A percentile compares a stretch with the other conserved stretches of the same genome.
These are phyloP conservation scores for Schizophyllum amplum DNA, from an alignment of 1,284 basidiomycete species.

Conservation along the genomic window DNA sequence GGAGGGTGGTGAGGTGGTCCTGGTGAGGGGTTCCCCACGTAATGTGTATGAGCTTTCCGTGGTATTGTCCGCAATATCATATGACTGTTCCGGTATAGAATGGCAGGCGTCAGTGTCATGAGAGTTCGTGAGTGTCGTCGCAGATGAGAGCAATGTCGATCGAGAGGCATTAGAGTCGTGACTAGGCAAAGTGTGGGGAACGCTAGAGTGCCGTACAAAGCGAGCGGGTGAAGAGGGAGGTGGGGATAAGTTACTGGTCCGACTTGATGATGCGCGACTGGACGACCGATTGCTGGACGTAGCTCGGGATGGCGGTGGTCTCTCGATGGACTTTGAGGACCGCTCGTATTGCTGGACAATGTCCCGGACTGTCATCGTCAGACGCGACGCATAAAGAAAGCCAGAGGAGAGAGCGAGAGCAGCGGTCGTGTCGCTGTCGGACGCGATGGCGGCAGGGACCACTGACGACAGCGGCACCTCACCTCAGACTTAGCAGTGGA, in stretches of 20 bases:
- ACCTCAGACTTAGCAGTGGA: neutral
- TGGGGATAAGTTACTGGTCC: neutral
- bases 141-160: neutral
- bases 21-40: neutral
- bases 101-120: constrained; percentile 12
- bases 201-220: constrained; percentile 20
- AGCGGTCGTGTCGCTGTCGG: neutral
- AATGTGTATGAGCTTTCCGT: neutral
- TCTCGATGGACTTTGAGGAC: neutral
- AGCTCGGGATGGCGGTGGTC: neutral
- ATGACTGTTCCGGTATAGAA: constrained; percentile 1
- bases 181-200: neutral
- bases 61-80: constrained; percentile 8
- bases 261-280: neutral
- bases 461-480: neutral
- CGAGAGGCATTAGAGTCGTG: neutral
- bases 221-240: constrained; percentile 25
- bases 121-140: constrained; percentile 14
- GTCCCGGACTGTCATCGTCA: constrained; percentile 2
- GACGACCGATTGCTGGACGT: constrained; percentile 1
- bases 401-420: neutral
- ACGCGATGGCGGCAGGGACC: neutral
- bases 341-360: constrained; percentile 6
- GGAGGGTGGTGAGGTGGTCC: neutral
- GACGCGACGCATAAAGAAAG: neutral